These are phyloP conservation scores for Marchantia polymorpha DNA, from an alignment of 225 moss, liverwort and hornwort genomes.

Conservation along the genomic window DNA sequence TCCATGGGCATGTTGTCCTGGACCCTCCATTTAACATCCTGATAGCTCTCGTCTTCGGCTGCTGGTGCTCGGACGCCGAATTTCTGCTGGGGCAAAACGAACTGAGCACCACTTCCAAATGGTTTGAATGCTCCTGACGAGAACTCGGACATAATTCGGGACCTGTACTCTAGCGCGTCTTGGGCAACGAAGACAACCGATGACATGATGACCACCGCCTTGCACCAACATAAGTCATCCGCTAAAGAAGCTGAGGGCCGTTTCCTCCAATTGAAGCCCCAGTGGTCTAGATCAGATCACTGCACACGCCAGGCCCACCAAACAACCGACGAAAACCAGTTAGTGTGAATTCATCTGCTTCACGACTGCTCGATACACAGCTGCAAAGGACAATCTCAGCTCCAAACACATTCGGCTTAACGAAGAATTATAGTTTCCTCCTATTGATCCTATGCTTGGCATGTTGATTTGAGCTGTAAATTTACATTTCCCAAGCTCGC, in stretches of 20 bases:
- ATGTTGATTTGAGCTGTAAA: too few relatives aligned
- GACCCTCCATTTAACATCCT: not conserved
- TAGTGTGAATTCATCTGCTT: too few relatives aligned
- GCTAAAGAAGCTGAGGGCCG: not conserved
- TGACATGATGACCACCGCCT: not conserved
- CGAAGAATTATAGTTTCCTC: too few relatives aligned
- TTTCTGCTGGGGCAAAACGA: not conserved
- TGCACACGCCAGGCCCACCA: not conserved
- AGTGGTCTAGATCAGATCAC: not conserved
- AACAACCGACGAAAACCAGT: not conserved
- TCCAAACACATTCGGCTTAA: too few relatives aligned
- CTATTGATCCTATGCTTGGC: too few relatives aligned
- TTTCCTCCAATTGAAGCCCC: not conserved
- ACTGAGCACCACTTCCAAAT: not conserved
- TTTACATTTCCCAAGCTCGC: too few relatives aligned
- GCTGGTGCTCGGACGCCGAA: not conserved
- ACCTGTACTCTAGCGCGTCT: not conserved
- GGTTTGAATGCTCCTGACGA: slow-evolving; percentile 6
- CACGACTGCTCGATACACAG: too few relatives aligned
- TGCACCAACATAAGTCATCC: slow-evolving; percentile 3
- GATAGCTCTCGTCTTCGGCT: not conserved
- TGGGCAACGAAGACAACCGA: not conserved
- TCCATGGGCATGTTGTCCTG: not conserved
- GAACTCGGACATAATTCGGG: slow-evolving; percentile 7
- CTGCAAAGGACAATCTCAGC: too few relatives aligned